phyloP scores from a whole-genome alignment of 192 early-diverging fungal genomes.

The Spizellomyces sp. region DNA sequence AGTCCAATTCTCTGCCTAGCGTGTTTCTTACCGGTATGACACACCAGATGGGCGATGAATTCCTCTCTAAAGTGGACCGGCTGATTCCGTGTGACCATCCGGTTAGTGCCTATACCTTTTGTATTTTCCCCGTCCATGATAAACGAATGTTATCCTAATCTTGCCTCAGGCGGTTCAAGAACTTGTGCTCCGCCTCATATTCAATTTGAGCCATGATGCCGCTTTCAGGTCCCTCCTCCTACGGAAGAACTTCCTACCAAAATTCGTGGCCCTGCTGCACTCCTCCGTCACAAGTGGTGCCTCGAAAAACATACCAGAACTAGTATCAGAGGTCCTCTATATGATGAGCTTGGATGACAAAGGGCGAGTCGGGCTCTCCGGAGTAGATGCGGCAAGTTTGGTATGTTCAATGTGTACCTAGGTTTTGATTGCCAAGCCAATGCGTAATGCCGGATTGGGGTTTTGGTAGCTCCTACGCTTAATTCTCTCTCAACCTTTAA shows the following conservation, averaged over 20 bases:
- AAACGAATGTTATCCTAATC: not conserved
- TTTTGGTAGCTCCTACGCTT: not conserved
- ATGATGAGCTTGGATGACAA: conserved; percentile 50
- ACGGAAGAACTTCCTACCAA: conserved; percentile 31
- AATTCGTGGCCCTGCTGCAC: conserved; percentile 38
- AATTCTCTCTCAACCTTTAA: not conserved
- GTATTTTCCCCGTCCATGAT: not conserved
- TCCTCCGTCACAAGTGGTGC: not conserved
- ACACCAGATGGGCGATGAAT: conserved; percentile 33
- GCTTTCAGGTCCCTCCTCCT: conserved; percentile 39
- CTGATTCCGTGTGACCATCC: conserved; percentile 37
- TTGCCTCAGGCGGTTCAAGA: conserved; percentile 42
- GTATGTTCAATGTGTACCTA: conserved; percentile 10
- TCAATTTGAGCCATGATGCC: conserved; percentile 54
- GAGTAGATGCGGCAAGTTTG: conserved; percentile 36
- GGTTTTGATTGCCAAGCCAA: not conserved
- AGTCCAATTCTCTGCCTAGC: conserved; percentile 14
- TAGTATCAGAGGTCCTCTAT: conserved; percentile 21
- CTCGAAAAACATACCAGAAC: not conserved
- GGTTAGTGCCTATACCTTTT: conserved; percentile 23
- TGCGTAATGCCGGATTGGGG: not conserved
- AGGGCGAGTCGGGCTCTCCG: conserved; percentile 33
- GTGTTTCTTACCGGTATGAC: not conserved
- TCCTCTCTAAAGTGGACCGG: conserved; percentile 38
- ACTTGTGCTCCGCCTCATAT: conserved; percentile 36